A percentile compares a stretch with the other conserved stretches of the same genome.
phyloP scores from a whole-genome alignment of 2,329 filamentous ascomycete species.

The Cladophialophora psammophila region DNA sequence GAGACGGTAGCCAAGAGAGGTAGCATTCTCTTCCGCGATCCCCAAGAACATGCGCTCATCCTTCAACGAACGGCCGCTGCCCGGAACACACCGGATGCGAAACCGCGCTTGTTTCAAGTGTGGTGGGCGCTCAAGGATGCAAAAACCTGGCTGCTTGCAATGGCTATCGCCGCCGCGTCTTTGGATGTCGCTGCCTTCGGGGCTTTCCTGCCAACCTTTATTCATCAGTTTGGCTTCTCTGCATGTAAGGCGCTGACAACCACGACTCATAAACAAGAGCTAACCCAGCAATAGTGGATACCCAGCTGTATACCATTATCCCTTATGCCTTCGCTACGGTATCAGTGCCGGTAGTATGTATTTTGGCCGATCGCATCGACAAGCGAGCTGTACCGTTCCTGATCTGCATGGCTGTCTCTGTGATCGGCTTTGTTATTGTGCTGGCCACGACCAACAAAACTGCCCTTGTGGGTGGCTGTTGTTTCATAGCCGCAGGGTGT shows the following conservation, averaged over 20 bases:
- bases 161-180: constrained; percentile 5
- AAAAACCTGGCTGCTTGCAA: constrained; percentile 20
- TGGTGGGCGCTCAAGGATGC: constrained; percentile 21
- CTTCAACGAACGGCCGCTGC: constrained; percentile 5
- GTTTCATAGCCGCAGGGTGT: constrained; percentile 17
- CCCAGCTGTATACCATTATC: constrained; percentile 26
- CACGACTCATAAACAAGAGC: neutral
- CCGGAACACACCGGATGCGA: constrained; percentile 7
- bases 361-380: constrained; percentile 18
- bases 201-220: constrained; percentile 30
- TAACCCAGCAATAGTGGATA: constrained; percentile 9
- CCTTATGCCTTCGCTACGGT: constrained; percentile 27
- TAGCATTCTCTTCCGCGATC: constrained; percentile 15
- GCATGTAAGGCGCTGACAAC: constrained; percentile 16
- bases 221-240: constrained; percentile 28
- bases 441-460: constrained; percentile 18
- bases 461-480: constrained; percentile 18
- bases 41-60: constrained; percentile 9
- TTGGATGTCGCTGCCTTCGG: constrained; percentile 26
- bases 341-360: constrained; percentile 7
- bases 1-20: constrained; percentile 20
- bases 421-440: constrained; percentile 22
- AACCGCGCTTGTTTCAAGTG: constrained; percentile 2
- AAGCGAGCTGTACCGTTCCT: constrained; percentile 13
- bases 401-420: neutral